Evolutionary conservation across 164 flowering plant genomes (phyloP), one percentile per base, ranked within the genome.

Genomic region (Tinospora cordifolia): DNA sequence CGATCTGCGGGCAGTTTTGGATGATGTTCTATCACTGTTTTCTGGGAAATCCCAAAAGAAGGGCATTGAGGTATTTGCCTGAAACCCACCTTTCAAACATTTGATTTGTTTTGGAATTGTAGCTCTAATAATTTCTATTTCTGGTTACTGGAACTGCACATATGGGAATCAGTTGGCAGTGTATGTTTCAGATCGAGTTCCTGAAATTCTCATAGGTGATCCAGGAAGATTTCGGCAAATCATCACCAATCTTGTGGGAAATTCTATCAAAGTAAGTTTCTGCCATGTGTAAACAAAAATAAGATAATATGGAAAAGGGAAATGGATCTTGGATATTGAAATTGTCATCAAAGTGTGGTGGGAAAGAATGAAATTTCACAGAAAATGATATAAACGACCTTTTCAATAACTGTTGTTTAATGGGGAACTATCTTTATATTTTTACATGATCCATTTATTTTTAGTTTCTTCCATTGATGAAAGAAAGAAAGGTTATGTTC

Each of bases 211-310:
- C 66, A 81, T 90, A 59, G 98, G 98, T 62, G 97, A 94, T 82
- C 97, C 97, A 0, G 96, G 97, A 67, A 85, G 97, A 72, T 94
- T 94, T 80, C 84, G 92, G 38, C 99, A 92, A 71, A 90, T 94
- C 68, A 84, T 94, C 64, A 94, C 93, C 40, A 94, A 94, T 79
- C 94, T 94, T 62, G 82, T 94, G 87, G 99, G 97, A 5, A 94
- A 94, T 75, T 94, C 99, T 10, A 89, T 94, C 70, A 94, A 92
- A 79, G 99, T 90, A 81, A 80, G 91, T 80, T 5, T 39, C 1
- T 22, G 41, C 12, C 22, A 15, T 17, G 19, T 24, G 12, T 65
- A n/a, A 19, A 44, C 21, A 63, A 39, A 21, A 24, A 1, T 26
- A n/a, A 27, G 7, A 46, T 25, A 24, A 30, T 13, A 44, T 9